Base-by-base conservation (phyloP, 768 basidiomycete genomes). In the Paxillus involutus region DNA sequence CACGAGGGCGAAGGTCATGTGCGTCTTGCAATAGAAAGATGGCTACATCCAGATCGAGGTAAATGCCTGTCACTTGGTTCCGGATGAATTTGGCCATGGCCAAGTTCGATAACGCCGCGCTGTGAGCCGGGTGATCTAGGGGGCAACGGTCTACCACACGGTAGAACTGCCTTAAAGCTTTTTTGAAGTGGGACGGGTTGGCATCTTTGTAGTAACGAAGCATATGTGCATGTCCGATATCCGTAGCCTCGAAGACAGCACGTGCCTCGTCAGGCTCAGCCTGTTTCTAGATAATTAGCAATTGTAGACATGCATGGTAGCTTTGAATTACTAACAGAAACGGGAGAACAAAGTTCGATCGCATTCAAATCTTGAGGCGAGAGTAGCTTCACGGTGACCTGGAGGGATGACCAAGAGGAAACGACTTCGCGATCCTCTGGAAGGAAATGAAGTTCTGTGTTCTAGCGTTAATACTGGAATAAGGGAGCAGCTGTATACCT, bases 11-110 rank as follows among this genome's bases (percentile, higher is more conserved):
- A 2, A 60, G 17, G 10, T 40, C 32, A 36, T 63, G 51, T 35
- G 56, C 63, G 16, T 52, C 41, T 19, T 41, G 54, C 44, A 54
- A 56, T 17, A 33, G 16, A 0, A 33, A 32, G 32, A 57, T 60
- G 19, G 57, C 17, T 0, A 21, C 10, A 2, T 47, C 19, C 17
- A 49, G 32, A 4, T 26, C 11, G 2, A 1, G 1, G 4, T 13
- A 3, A 21, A 3, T 3, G 21, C 21, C 21, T 21, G 21, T 21
- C 21, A 3, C 21, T 21, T 21, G 21, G 21, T 3, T 3, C 2
- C 21, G 2, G 21, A 21, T 21, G 21, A 21, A 21, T 21, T 21
- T 21, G 21, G 21, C 21, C 2, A 21, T 21, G 3, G 21, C 21
- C 21, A 21, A 21, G 21, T 21, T 21, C 21, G 21, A 21, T 3